A percentile compares a stretch with the other conserved stretches of the same genome.
phyloP scores from a whole-genome alignment of 768 basidiomycete species.

The Coprinopsis marcescibilis region DNA sequence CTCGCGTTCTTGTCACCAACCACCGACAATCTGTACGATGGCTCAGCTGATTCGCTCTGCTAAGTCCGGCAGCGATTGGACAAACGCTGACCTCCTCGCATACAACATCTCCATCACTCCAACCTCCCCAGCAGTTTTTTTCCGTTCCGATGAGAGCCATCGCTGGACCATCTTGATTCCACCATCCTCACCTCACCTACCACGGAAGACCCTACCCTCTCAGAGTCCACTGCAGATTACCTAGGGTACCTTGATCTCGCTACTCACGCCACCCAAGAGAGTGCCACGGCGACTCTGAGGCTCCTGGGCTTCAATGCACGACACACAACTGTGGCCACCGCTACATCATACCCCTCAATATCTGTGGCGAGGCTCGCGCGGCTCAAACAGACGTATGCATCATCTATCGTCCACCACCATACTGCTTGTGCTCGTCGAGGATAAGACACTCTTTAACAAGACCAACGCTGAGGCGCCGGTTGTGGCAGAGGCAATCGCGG shows the following conservation, averaged over 20 bases:
- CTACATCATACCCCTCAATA: constrained; percentile 1
- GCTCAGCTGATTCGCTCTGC: not conserved
- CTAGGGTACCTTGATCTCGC: constrained; percentile 20
- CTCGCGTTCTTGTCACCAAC: not conserved
- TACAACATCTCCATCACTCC: not conserved
- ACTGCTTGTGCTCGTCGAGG: not conserved
- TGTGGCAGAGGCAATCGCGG: constrained; percentile 25
- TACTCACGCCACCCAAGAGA: constrained; percentile 16
- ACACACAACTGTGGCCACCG: not conserved
- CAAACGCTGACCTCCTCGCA: not conserved
- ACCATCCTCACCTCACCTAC: constrained; percentile 16
- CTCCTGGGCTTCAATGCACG: not conserved
- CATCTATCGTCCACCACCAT: not conserved
- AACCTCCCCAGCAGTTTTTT: not conserved
- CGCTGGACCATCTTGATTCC: constrained; percentile 19
- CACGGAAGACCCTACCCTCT: constrained; percentile 14
- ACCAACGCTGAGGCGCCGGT: constrained; percentile 18
- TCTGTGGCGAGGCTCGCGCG: not conserved
- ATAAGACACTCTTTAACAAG: constrained; percentile 11
- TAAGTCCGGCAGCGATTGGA: constrained; percentile 4
- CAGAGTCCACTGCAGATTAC: constrained; percentile 14
- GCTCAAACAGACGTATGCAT: constrained; percentile 1
- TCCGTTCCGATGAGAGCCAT: constrained; percentile 13
- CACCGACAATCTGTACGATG: not conserved
- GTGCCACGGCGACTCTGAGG: not conserved